Evolutionary conservation across 1,284 basidiomycete genomes (phyloP).

Genomic region (Boletus semigastroideus): DNA sequence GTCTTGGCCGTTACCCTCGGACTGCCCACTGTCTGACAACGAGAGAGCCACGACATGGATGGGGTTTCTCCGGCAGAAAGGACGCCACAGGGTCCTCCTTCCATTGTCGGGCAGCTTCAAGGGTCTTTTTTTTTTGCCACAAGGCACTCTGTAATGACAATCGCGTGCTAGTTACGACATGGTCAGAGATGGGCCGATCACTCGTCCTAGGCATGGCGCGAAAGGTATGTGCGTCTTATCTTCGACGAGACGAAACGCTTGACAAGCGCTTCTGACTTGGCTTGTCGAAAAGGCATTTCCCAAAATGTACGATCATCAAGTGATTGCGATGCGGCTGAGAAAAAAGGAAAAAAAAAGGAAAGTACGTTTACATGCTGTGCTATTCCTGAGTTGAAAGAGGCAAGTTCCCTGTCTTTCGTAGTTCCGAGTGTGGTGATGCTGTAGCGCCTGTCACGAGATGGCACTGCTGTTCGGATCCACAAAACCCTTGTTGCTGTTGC

Average conservation of each 20-base stretch:
- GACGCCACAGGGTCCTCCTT: constrained; percentile 25
- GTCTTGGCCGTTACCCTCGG: not conserved
- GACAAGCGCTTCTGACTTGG: not conserved
- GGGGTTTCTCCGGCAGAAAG: not conserved
- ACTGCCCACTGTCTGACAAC: no score
- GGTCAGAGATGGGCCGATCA: constrained; percentile 18
- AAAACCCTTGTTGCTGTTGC: not conserved
- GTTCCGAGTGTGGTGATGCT: not conserved
- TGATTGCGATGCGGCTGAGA: not conserved
- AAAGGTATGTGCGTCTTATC: not conserved
- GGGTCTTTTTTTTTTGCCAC: constrained; percentile 2
- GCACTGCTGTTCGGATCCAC: constrained; percentile 1
- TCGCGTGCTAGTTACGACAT: constrained; percentile 8
- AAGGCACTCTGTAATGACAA: constrained; percentile 20
- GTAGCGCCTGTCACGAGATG: not conserved
- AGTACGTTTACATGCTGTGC: not conserved
- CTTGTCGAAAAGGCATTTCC: constrained; percentile 5
- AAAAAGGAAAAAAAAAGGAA: not conserved
- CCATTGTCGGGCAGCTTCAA: not conserved
- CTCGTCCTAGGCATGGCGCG: not conserved
- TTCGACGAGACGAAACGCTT: not conserved
- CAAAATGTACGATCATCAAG: not conserved
- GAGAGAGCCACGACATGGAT: not conserved
- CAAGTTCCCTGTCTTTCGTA: not conserved
- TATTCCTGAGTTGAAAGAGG: not conserved